These are phyloP conservation scores for Kodamaea neixiangensis DNA, from an alignment of 805 yeast genomes.

Conservation along the genomic window DNA sequence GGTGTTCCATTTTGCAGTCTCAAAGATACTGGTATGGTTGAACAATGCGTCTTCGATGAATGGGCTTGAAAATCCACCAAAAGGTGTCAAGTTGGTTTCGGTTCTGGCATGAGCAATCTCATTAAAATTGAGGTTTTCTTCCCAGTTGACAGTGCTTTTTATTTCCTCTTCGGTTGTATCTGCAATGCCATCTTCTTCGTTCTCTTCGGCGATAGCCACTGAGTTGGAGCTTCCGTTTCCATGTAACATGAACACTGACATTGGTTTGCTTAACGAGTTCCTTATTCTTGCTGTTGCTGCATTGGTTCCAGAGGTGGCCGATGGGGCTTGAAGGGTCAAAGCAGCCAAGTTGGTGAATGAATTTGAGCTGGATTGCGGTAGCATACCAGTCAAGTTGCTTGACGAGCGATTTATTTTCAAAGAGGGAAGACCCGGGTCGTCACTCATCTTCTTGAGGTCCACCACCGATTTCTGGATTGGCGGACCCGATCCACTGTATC, in stretches of 20 bases:
- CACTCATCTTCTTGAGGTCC: slow-evolving; percentile 33
- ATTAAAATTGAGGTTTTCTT: slow-evolving; percentile 10
- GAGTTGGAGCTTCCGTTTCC: slow-evolving; percentile 32
- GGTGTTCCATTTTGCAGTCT: slow-evolving; percentile 71
- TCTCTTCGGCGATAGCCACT: slow-evolving; percentile 32
- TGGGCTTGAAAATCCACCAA: slow-evolving; percentile 74
- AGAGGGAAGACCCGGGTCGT: slow-evolving; percentile 37
- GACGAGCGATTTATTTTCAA: slow-evolving; percentile 36
- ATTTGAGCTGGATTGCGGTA: slow-evolving; percentile 2
- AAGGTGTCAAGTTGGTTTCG: slow-evolving; percentile 51
- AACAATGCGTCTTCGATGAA: slow-evolving; percentile 46
- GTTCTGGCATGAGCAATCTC: slow-evolving; percentile 10
- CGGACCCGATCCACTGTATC: slow-evolving; percentile 27
- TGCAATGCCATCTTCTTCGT: slow-evolving; percentile 5
- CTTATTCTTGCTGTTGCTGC: slow-evolving; percentile 13
- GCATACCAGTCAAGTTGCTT: slow-evolving; percentile 22
- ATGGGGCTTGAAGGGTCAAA: slow-evolving; percentile 6
- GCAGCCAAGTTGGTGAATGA: slow-evolving; percentile 19
- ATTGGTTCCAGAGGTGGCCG: not conserved
- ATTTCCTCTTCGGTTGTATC: not conserved
- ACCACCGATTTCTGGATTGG: slow-evolving; percentile 30
- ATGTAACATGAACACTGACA: slow-evolving; percentile 21
- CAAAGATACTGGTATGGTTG: slow-evolving; percentile 48
- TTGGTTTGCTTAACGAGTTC: slow-evolving; percentile 19
- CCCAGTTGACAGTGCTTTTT: slow-evolving; percentile 8